These are phyloP conservation scores for Kockovaella imperatae DNA, from an alignment of 768 basidiomycete genomes.

Conservation along the genomic window DNA sequence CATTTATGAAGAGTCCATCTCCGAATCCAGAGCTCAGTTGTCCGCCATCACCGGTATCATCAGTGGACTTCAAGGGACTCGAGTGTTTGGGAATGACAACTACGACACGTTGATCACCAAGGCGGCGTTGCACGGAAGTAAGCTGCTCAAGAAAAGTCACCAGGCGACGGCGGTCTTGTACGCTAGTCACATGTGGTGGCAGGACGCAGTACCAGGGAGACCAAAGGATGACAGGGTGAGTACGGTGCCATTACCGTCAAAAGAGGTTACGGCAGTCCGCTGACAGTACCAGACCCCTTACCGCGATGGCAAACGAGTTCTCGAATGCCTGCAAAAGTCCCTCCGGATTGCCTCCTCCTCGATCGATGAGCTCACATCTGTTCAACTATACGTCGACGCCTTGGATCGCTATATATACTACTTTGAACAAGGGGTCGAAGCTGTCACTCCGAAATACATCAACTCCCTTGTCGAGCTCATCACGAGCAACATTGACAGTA, in stretches of 20 bases:
- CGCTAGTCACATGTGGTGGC: conserved; percentile 99
- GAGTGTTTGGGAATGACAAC: conserved; percentile 89
- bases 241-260: neutral
- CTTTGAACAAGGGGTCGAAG: conserved; percentile 84
- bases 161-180: conserved; percentile 89
- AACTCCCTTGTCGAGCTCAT: conserved; percentile 94
- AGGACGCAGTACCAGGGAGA: conserved; percentile 54
- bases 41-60: conserved; percentile 97
- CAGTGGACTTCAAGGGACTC: conserved; percentile 74
- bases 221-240: conserved; percentile 52
- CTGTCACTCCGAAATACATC: conserved; percentile 91
- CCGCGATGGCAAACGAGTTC: conserved; percentile 88
- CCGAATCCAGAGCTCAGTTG: conserved; percentile 87
- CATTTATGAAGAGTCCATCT: conserved; percentile 95
- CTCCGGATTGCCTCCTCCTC: conserved; percentile 91
- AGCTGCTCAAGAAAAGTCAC: conserved; percentile 94
- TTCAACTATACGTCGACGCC: conserved; percentile 92
- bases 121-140: conserved; percentile 93
- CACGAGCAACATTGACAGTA: conserved; percentile 84
- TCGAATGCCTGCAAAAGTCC: conserved; percentile 96
- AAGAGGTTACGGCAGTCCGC: too few species aligned
- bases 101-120: conserved; percentile 98
- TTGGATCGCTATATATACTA: conserved; percentile 95
- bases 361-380: conserved; percentile 92
- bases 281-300: conserved; percentile 40